Base-by-base conservation (phyloP, 139 green algal species). In the Volvox africanus region DNA sequence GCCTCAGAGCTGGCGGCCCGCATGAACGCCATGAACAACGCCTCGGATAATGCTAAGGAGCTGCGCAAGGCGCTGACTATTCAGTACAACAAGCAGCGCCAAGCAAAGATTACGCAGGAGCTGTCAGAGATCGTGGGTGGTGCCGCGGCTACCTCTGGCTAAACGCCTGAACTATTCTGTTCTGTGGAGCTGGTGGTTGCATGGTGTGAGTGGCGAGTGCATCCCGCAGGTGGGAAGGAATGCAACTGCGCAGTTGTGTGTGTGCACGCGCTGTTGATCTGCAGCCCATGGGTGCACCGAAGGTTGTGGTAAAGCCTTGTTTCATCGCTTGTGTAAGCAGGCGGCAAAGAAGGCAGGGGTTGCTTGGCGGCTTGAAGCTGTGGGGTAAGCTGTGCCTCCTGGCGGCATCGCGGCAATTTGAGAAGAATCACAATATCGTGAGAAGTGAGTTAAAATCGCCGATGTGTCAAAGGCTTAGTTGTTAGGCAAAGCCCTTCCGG, bases 11-110 rank as follows among this genome's bases (percentile, higher is more conserved):
- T 99, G 91, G 98, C 98, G n/a, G 97, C 98, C 0, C 97, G 98
- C 92, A 99, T 99, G 98, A 99, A 99, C 90, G 98, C 98, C 87
- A 99, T 99, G 98, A 98, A 93, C 95, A 98, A 93, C 90, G 98
- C 98, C 33, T 97, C 95, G 11, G 98, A 99, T 91, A 99, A 99
- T 93, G 98, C 98, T 61, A 97, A 96, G 93, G 98, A 99, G 87
- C 94, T 99, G 61, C 95, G 93, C 30, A 97, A 93, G 91, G 95
- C n/a, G 14, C 94, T 99, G n/a, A 97, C 80, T 82, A 86, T 95
- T 19, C 88, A 94, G 55, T 99, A 99, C 97, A 99, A 99, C 97
- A 95, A 97, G 68, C 92, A 97, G 89, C 96, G 98, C 78, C 98
- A 99, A 96, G 97, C 97, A 28, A 95, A 95, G 96, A 99, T 99